Evolutionary conservation across 148 eudicot species (phyloP).

Genomic region (Selenicereus undatus): DNA sequence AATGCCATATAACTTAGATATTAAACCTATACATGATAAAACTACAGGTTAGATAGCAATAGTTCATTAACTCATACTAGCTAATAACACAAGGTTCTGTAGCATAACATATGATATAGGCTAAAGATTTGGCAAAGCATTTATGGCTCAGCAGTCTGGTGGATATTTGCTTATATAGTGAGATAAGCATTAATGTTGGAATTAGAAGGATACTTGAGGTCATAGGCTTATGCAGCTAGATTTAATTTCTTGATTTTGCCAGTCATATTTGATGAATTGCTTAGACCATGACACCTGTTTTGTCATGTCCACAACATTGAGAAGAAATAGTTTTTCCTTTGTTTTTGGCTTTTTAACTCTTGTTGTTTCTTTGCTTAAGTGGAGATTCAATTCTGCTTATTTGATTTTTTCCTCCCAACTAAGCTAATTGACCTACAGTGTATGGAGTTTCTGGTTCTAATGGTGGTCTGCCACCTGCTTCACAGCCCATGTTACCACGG

Average conservation of each 20-base stretch:
- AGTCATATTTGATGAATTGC: background rate
- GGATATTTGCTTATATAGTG: no score
- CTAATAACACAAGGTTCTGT: no score
- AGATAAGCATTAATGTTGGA: background rate
- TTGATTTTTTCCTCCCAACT: background rate
- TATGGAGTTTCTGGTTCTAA: slow-evolving; percentile 33
- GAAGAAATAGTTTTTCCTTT: background rate
- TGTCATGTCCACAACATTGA: background rate
- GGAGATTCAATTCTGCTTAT: background rate
- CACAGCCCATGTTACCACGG: slow-evolving; percentile 31
- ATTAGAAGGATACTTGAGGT: background rate
- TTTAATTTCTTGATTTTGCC: background rate
- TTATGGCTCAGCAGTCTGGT: no score
- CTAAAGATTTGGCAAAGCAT: no score
- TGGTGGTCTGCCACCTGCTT: slow-evolving; percentile 26
- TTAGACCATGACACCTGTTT: background rate
- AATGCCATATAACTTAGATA: no score
- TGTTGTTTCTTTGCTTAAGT: background rate
- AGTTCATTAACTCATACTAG: no score
- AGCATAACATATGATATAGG: no score
- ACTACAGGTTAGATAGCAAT: no score
- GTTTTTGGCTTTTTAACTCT: background rate
- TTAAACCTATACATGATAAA: no score
- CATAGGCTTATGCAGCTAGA: background rate
- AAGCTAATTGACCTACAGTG: slow-evolving; percentile 24